phyloP scores from a whole-genome alignment of 2,329 filamentous ascomycete genomes.

The Cryphonectria radicalis region DNA sequence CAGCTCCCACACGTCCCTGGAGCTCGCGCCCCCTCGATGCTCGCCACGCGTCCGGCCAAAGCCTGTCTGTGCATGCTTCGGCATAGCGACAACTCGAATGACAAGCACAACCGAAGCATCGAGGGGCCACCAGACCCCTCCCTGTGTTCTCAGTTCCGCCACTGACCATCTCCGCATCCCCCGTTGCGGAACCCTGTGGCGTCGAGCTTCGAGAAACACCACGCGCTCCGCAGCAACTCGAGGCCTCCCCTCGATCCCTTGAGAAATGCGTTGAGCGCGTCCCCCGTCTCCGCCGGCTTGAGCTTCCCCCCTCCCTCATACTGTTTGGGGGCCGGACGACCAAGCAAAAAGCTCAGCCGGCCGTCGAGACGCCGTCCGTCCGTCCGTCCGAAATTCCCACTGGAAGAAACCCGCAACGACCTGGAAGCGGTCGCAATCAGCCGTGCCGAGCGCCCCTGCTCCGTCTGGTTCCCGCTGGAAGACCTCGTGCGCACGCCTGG shows the following conservation, averaged over 20 bases:
- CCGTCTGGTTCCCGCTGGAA: conserved; percentile 23
- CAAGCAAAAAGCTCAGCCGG: conserved; percentile 15
- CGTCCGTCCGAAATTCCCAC: conserved; percentile 20
- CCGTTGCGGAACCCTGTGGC: conserved; percentile 16
- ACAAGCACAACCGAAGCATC: neutral
- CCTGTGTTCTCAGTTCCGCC: conserved; percentile 23
- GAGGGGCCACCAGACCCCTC: conserved; percentile 5
- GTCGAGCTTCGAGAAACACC: conserved; percentile 23
- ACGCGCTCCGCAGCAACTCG: conserved; percentile 18
- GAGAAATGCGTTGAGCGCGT: conserved; percentile 22
- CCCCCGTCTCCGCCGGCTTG: conserved; percentile 20
- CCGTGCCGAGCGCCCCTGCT: conserved; percentile 12
- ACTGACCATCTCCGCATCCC: conserved; percentile 16
- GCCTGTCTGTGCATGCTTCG: neutral
- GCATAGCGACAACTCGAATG: neutral
- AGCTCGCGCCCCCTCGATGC: conserved; percentile 13
- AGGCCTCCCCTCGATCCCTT: neutral
- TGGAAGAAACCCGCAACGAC: neutral
- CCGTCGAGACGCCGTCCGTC: conserved; percentile 22
- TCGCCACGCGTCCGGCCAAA: neutral
- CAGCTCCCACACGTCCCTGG: conserved; percentile 8
- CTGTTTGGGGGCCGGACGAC: neutral
- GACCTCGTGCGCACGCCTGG: conserved; percentile 5
- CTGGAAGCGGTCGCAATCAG: conserved; percentile 26
- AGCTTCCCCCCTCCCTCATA: neutral